Evolutionary conservation across 2,329 filamentous ascomycete species (phyloP).

Genomic region (Colletotrichum chlorophyti): DNA sequence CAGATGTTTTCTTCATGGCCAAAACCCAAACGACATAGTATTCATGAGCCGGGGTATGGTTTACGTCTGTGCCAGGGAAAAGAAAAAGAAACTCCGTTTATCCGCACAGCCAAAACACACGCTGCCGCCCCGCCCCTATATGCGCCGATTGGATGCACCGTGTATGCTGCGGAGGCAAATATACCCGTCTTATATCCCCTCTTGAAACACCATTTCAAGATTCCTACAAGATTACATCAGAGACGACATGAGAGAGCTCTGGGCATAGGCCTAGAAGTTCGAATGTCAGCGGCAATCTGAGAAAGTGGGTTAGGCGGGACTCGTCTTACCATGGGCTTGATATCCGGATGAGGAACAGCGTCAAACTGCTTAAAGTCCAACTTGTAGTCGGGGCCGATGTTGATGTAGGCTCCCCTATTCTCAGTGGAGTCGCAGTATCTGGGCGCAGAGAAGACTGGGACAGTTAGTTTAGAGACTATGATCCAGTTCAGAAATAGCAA

Average conservation of each 20-base stretch:
- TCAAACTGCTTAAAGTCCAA: conserved; percentile 93
- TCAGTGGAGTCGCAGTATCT: conserved; percentile 98
- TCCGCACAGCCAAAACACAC: conserved; percentile 24
- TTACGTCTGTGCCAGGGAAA: conserved; percentile 12
- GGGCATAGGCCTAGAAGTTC: conserved; percentile 74
- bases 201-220: background rate
- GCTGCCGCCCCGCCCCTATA: conserved; percentile 23
- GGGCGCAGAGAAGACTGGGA: conserved; percentile 88
- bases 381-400: conserved; percentile 90
- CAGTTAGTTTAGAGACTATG: conserved; percentile 34
- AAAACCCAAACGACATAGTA: conserved; percentile 24
- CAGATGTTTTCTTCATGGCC: background rate
- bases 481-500: conserved; percentile 21
- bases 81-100: conserved; percentile 29
- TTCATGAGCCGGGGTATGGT: conserved; percentile 26
- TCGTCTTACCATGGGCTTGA: conserved; percentile 81
- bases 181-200: conserved; percentile 4
- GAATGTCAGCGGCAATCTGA: conserved; percentile 36
- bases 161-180: conserved; percentile 29
- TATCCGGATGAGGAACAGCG: conserved; percentile 93
- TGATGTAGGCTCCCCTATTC: conserved; percentile 98
- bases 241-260: conserved; percentile 79
- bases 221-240: conserved; percentile 65
- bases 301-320: background rate
- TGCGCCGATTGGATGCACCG: conserved; percentile 27